Evolutionary conservation across 208 protist genomes (phyloP).

Genomic region (Herpetomonas samuelpessoai): DNA sequence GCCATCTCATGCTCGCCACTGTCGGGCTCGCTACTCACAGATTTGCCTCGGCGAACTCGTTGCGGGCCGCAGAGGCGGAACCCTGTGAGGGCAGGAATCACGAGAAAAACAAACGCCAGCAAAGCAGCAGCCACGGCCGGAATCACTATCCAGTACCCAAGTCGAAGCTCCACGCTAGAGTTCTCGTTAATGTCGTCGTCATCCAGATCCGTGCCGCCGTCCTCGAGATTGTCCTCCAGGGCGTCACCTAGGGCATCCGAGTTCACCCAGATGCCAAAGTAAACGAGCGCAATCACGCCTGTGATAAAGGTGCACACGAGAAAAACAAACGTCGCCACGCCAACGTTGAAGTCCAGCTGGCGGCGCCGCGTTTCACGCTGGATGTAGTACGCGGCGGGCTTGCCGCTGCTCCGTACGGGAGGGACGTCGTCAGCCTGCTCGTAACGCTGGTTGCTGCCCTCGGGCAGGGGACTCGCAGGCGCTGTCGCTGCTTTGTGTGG

Average conservation of each 20-base stretch:
- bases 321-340: not conserved
- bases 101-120: not conserved
- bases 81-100: not conserved
- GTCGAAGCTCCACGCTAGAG: not conserved
- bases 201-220: not conserved
- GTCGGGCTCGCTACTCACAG: not conserved
- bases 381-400: not conserved
- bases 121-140: not conserved
- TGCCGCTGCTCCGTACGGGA: no score
- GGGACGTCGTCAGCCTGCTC: not conserved
- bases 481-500: not conserved
- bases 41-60: not conserved
- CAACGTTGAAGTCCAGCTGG: conserved; percentile 1
- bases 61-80: not conserved
- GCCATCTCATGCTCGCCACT: not conserved
- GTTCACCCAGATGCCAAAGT: not conserved
- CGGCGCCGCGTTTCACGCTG: not conserved
- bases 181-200: not conserved
- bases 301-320: not conserved
- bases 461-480: no score
- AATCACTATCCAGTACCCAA: not conserved
- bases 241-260: not conserved
- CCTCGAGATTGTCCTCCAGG: not conserved
- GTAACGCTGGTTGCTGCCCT: not conserved
- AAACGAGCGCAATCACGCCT: not conserved